Conservation (phyloP, 1,139 yeast species). For the Taphrina confusa region DNA sequence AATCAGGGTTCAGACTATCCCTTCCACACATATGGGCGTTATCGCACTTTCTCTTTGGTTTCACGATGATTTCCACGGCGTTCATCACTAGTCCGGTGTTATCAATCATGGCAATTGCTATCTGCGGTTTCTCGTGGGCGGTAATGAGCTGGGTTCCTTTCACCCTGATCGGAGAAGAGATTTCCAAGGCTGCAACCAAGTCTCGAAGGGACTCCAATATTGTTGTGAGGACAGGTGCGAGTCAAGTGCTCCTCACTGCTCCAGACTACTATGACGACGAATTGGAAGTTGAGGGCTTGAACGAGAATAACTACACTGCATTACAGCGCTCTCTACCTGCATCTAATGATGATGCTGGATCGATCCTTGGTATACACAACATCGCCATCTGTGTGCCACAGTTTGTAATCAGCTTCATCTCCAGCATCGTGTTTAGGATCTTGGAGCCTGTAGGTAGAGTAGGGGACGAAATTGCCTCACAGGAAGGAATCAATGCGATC, state of each 20-base stretch:
- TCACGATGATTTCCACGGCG: slow-evolving; percentile 45
- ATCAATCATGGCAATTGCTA: slow-evolving; percentile 46
- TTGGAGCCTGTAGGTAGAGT: slow-evolving; percentile 38
- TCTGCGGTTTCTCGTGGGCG: slow-evolving; percentile 51
- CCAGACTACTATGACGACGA: slow-evolving; percentile 19
- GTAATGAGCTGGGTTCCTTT: slow-evolving; percentile 51
- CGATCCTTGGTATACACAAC: slow-evolving; percentile 46
- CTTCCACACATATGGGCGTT: slow-evolving; percentile 15
- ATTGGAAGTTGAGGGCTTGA: slow-evolving; percentile 13
- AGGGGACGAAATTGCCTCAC: not conserved
- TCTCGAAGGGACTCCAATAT: slow-evolving; percentile 26
- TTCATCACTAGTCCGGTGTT: slow-evolving; percentile 43
- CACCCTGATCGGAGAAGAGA: slow-evolving; percentile 49
- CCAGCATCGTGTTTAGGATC: slow-evolving; percentile 47
- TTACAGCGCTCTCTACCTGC: slow-evolving; percentile 18
- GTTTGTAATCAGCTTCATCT: slow-evolving; percentile 48
- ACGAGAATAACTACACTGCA: slow-evolving; percentile 29
- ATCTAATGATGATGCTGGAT: slow-evolving; percentile 29
- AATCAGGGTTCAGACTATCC: not conserved
- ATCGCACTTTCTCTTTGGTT: slow-evolving; percentile 43
- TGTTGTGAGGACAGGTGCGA: not conserved
- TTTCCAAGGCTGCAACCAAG: slow-evolving; percentile 41
- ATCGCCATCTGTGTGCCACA: slow-evolving; percentile 50
- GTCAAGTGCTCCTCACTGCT: slow-evolving; percentile 13
- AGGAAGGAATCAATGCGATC: slow-evolving; percentile 20